These are phyloP conservation scores for Eimeria acervulina DNA, from an alignment of 169 alveolate genomes.

Conservation along the genomic window DNA sequence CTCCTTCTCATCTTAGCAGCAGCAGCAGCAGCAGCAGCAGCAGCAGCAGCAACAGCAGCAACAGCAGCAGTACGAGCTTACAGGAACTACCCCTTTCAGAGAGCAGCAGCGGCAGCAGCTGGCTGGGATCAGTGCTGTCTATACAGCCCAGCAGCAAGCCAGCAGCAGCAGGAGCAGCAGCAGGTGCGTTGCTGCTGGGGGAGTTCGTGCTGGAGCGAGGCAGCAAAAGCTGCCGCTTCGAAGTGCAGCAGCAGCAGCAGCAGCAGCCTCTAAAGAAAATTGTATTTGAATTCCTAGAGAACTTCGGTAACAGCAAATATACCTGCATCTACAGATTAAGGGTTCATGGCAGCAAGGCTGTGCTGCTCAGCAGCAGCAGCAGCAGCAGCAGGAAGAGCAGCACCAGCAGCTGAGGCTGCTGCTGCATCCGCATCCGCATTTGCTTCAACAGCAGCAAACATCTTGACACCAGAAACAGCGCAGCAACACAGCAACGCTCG, in stretches of 20 bases:
- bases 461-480: not conserved
- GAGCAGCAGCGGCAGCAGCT: slow-evolving; percentile 20
- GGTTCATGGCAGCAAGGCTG: slow-evolving; percentile 83
- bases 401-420: not conserved
- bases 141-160: not conserved
- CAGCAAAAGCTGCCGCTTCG: slow-evolving; percentile 48
- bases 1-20: not conserved
- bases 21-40: slow-evolving; percentile 38
- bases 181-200: slow-evolving; percentile 53
- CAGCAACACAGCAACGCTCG: not conserved
- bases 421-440: not conserved
- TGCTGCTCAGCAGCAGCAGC: slow-evolving; percentile 60
- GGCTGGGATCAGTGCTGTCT: not conserved
- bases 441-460: not conserved
- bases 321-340: slow-evolving; percentile 83
- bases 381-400: slow-evolving; percentile 56
- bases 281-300: slow-evolving; percentile 69
- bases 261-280: slow-evolving; percentile 61
- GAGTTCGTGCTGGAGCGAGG: slow-evolving; percentile 42
- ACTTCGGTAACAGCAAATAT: slow-evolving; percentile 80
- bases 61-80: not conserved
- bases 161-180: slow-evolving; percentile 37
- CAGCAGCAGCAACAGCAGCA: not conserved
- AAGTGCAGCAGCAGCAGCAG: slow-evolving; percentile 71
- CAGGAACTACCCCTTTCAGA: slow-evolving; percentile 4